Base-by-base conservation (phyloP, 768 basidiomycete species). In the Rhodotorula graminis region DNA sequence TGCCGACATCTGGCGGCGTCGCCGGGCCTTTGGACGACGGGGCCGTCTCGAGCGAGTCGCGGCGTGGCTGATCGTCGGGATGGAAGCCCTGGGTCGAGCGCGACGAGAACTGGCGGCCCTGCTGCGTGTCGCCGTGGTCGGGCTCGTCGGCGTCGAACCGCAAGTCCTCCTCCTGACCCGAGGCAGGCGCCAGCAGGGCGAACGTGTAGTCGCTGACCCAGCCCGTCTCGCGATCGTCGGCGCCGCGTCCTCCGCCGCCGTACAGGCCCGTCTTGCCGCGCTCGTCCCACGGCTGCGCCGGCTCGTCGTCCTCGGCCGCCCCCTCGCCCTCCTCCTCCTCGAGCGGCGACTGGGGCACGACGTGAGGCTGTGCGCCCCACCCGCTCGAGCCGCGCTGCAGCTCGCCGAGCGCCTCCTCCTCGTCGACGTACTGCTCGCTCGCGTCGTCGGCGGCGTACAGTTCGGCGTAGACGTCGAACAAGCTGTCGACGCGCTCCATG, bases 161-260 rank as follows among this genome's bases (percentile, higher is more conserved):
- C 10, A 73, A 27, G 50, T 71, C 69, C 55, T 74, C 69, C 63
- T 71, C 73, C 52, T 53, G 60, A 2, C 69, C 69, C 3, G 53
- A 7, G 37, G 47, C 29, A 29, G 61, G 16, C 49, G 14, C n/a
- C 14, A 53, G 2, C 27, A 64, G 57, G 8, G 61, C 47, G 56
- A 71, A 61, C 11, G 59, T 60, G 44, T 62, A 75, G 31, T 68
- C 58, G 19, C 64, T 29, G 14, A 69, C 67, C 74, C 74, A 75
- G 2, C 74, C 74, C 19, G 74, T 75, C 56, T 75, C 74, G 37
- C 61, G 55, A 37, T 75, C 70, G 65, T 75, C 65, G 15, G 74
- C 74, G 8, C 74, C 74, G 12, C 70, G 55, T 16, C 74, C 74
- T 25, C 74, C 74, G 15, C 74, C 74, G 40, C 74, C 74, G 58